These are phyloP conservation scores for Pseudozyma flocculosa DNA, from an alignment of 1,284 basidiomycete genomes.

Conservation along the genomic window DNA sequence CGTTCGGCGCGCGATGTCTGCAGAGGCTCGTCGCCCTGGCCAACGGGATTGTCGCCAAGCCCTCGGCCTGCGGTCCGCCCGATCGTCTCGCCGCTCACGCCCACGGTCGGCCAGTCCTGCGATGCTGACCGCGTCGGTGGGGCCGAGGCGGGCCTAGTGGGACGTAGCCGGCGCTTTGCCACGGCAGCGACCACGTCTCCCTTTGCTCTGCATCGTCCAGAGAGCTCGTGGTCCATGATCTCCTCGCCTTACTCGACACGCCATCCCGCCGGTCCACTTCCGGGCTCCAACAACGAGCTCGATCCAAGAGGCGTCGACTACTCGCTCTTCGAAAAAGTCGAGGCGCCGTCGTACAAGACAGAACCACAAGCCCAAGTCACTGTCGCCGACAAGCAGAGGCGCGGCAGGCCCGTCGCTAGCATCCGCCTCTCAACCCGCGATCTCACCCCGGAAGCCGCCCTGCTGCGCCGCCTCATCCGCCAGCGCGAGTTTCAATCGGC, in stretches of 20 bases:
- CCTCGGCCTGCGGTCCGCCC: too few species aligned
- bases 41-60: too few species aligned
- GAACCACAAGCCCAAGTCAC: background rate
- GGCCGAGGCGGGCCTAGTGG: too few species aligned
- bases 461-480: conserved; percentile 26
- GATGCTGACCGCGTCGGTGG: too few species aligned
- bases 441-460: conserved; percentile 11
- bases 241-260: conserved; percentile 18
- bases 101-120: too few species aligned
- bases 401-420: too few species aligned
- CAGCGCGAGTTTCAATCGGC: conserved; percentile 20
- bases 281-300: conserved; percentile 42
- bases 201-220: too few species aligned
- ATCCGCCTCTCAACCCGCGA: background rate
- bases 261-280: conserved; percentile 16
- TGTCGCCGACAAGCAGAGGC: too few species aligned
- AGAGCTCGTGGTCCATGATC: conserved; percentile 4
- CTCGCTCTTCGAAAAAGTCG: conserved; percentile 37
- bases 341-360: background rate
- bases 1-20: background rate
- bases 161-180: background rate
- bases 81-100: too few species aligned
- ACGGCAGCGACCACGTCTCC: background rate
- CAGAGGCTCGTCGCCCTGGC: background rate
- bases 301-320: conserved; percentile 48